Evolutionary conservation across 1,284 basidiomycete genomes (phyloP), one percentile per base, ranked within the genome.

Genomic region (Abortiporus biennis): DNA sequence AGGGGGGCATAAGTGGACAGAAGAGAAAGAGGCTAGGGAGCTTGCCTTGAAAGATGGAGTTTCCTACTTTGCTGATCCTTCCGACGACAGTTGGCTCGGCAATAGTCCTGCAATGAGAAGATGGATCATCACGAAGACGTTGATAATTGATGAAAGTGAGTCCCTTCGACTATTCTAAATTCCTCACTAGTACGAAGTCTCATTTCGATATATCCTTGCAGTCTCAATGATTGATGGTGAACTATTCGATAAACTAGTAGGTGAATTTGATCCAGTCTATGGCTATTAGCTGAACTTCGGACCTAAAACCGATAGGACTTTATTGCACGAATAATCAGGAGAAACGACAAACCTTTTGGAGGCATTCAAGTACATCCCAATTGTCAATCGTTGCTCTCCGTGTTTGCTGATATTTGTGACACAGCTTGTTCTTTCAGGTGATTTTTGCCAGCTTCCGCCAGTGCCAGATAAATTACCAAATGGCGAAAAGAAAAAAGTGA

Each of bases 381-480:
- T 29, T 29, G n/a, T 29, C 27, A 9, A n/a, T 29, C 27, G 27
- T 37, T 35, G 37, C 29, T 47, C 23, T 5, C 21, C 6, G 11
- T 35, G 3, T 8, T 12, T 33, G 2, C 32, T 32, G 17, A 30
- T 13, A 9, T 30, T 27, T 17, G 4, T 12, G n/a, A n/a, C n/a
- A n/a, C 56, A 87, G 74, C 68, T 91, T 40, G 72, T 90, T 35
- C 55, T 85, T n/a, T 82, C 80, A 0, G 85, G 86, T 5, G 86
- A 89, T 59, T 89, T 89, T 57, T 86, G 78, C 59, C 86, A 91
- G 59, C 66, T 90, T 1, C 87, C 87, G 3, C 87, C 87, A 0
- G 85, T 90, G 2, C 75, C 76, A 2, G 68, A 71, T 4, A 58
- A 60, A 25, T 55, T n/a, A 13, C n/a, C n/a, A n/a, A 38, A 54